Percentiles rank a stretch among this genome's conserved stretches.
phyloP scores from a whole-genome alignment of 1,284 basidiomycete genomes.

The Ustilago tritici region DNA sequence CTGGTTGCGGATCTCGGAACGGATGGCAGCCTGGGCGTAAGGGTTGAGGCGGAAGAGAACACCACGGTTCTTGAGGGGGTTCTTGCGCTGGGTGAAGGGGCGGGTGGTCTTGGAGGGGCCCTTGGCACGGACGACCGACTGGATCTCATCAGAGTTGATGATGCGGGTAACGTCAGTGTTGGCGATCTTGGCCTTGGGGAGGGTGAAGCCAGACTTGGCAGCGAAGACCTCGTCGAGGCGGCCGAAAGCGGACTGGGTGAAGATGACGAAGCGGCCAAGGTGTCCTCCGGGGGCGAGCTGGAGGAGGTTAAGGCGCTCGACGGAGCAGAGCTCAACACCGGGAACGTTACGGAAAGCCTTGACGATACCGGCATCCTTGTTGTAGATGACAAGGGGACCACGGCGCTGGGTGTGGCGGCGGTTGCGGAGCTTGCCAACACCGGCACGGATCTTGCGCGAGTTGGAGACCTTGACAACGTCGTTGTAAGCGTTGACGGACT shows the following conservation, averaged over 20 bases:
- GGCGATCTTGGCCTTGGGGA: constrained; percentile 83
- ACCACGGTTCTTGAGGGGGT: constrained; percentile 90
- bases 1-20: constrained; percentile 65
- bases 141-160: constrained; percentile 80
- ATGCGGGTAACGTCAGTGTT: constrained; percentile 97
- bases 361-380: constrained; percentile 96
- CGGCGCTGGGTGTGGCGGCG: constrained; percentile 96
- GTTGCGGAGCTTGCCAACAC: constrained; percentile 97
- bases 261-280: constrained; percentile 98
- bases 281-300: constrained; percentile 99
- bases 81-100: constrained; percentile 99
- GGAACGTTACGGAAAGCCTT: constrained; percentile 99
- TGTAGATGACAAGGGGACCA: constrained; percentile 97
- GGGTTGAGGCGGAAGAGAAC: constrained; percentile 99
- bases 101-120: constrained; percentile 84
- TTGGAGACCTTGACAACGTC: constrained; percentile 98
- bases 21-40: constrained; percentile 78
- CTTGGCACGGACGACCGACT: constrained; percentile 88
- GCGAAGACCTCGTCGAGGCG: constrained; percentile 91
- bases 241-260: constrained; percentile 95
- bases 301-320: constrained; percentile 94
- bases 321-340: constrained; percentile 97
- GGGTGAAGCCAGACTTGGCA: constrained; percentile 83
- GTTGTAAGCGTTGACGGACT: constrained; percentile 81
- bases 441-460: constrained; percentile 95